Conservation (phyloP, 1,284 basidiomycete species). For the Cutaneotrichosporon sp. region DNA sequence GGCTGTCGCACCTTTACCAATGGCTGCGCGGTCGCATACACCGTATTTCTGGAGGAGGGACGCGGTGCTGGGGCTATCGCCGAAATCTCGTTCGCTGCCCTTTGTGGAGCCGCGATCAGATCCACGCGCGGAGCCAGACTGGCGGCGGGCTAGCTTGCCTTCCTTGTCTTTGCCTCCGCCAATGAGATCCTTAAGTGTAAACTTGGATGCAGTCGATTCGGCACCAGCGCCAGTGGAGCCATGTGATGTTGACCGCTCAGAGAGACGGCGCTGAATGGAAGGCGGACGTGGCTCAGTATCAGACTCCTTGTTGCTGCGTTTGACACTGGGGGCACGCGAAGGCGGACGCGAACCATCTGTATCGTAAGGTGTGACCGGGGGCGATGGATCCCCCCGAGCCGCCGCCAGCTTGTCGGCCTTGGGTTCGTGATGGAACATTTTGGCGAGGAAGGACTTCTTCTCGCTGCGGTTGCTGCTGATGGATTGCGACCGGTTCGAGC, state of each 20-base stretch:
- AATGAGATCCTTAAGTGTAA: constrained; percentile 75
- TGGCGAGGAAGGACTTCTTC: constrained; percentile 47
- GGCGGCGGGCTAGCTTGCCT: constrained; percentile 62
- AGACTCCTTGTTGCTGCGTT: constrained; percentile 19
- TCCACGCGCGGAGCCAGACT: constrained; percentile 59
- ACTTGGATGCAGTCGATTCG: constrained; percentile 57
- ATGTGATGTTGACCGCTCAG: constrained; percentile 26
- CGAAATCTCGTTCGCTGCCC: constrained; percentile 38
- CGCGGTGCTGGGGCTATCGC: constrained; percentile 43
- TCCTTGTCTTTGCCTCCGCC: constrained; percentile 44
- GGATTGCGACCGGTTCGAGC: constrained; percentile 14
- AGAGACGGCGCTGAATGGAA: constrained; percentile 18
- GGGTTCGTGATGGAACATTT: constrained; percentile 45
- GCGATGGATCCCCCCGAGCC: constrained; percentile 26
- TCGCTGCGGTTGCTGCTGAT: constrained; percentile 28
- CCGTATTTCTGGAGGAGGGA: constrained; percentile 85
- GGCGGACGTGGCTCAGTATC: constrained; percentile 9
- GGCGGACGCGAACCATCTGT: constrained; percentile 36
- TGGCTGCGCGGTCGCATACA: constrained; percentile 91
- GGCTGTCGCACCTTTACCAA: constrained; percentile 95
- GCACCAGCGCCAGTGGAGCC: constrained; percentile 19
- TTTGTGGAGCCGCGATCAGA: constrained; percentile 43
- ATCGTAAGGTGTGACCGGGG: constrained; percentile 36
- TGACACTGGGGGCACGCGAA: constrained; percentile 31
- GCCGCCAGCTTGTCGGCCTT: constrained; percentile 31